A percentile compares a stretch with the other conserved stretches of the same genome.
phyloP scores from a whole-genome alignment of 176 grass and related monocot genomes.

The Oropetium thomaeum region DNA sequence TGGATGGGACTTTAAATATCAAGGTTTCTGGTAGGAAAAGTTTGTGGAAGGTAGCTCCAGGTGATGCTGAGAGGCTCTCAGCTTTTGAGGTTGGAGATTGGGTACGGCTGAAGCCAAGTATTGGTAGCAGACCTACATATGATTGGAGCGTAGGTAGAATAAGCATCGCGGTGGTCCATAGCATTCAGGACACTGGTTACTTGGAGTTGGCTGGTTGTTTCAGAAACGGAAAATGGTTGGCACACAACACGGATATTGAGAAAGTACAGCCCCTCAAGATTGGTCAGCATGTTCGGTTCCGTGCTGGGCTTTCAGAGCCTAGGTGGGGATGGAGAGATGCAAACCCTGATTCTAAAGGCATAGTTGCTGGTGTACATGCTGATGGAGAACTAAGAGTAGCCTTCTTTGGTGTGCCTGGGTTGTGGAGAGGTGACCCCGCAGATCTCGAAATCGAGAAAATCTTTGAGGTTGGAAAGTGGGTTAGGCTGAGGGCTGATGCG shows the following conservation, averaged over 20 bases:
- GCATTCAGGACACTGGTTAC: slow-evolving; percentile 96
- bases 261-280: slow-evolving; percentile 82
- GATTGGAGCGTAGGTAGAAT: slow-evolving; percentile 92
- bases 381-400: slow-evolving; percentile 91
- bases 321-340: slow-evolving; percentile 99
- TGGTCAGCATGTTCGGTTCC: slow-evolving; percentile 81
- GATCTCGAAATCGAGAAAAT: slow-evolving; percentile 87
- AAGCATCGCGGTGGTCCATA: slow-evolving; percentile 89
- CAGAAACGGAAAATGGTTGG: slow-evolving; percentile 91
- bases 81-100: slow-evolving; percentile 98
- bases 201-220: slow-evolving; percentile 93
- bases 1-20: slow-evolving; percentile 98
- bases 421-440: slow-evolving; percentile 93
- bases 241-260: slow-evolving; percentile 91
- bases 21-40: slow-evolving; percentile 88
- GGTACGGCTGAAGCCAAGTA: slow-evolving; percentile 78
- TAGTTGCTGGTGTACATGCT: slow-evolving; percentile 86
- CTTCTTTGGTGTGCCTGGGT: slow-evolving; percentile 67
- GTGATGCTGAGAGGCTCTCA: slow-evolving; percentile 96
- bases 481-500: slow-evolving; percentile 57
- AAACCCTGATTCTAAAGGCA: slow-evolving; percentile 83
- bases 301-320: slow-evolving; percentile 73
- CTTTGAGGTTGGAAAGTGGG: slow-evolving; percentile 86
- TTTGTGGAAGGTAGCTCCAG: slow-evolving; percentile 98
- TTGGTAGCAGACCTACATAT: slow-evolving; percentile 82